Evolutionary conservation across 768 basidiomycete genomes (phyloP).

Genomic region (Lentinula lateritia): DNA sequence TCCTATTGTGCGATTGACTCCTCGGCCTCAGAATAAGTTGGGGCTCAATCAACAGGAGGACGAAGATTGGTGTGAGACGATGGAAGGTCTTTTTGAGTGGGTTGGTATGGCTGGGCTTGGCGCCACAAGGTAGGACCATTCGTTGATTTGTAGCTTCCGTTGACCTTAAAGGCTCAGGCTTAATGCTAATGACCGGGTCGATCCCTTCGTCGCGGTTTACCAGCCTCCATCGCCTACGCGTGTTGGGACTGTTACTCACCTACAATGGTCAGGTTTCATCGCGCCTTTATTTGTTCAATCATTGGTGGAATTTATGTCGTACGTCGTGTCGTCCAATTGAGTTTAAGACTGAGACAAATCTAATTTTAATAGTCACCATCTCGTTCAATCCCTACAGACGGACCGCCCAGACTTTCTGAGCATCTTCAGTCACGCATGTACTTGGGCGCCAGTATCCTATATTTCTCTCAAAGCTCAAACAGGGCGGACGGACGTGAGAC

Average conservation of each 20-base stretch:
- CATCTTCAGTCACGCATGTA: conserved; percentile 38
- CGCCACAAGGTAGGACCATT: conserved; percentile 47
- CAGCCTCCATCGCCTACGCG: conserved; percentile 40
- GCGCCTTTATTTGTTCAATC: conserved; percentile 45
- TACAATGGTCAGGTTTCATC: conserved; percentile 61
- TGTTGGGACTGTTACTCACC: conserved; percentile 42
- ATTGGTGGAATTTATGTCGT: conserved; percentile 43
- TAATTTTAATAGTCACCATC: not conserved
- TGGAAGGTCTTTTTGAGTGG: conserved; percentile 61
- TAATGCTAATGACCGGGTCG: conserved; percentile 54
- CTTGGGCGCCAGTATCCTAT: conserved; percentile 46
- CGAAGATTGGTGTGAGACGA: conserved; percentile 46
- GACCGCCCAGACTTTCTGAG: conserved; percentile 29
- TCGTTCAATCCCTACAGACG: not conserved
- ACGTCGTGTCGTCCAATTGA: not conserved
- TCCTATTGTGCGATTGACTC: conserved; percentile 29
- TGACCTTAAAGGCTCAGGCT: conserved; percentile 35
- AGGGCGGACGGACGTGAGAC: conserved; percentile 13
- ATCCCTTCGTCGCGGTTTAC: conserved; percentile 68
- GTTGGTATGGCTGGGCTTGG: conserved; percentile 64
- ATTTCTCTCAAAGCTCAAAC: conserved; percentile 26
- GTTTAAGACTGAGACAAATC: not conserved
- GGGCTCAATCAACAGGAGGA: conserved; percentile 22
- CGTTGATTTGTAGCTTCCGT: not conserved
- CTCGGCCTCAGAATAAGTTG: conserved; percentile 6